Evolutionary conservation across 2,329 filamentous ascomycete genomes (phyloP).

Genomic region (Madurella mycetomatis): DNA sequence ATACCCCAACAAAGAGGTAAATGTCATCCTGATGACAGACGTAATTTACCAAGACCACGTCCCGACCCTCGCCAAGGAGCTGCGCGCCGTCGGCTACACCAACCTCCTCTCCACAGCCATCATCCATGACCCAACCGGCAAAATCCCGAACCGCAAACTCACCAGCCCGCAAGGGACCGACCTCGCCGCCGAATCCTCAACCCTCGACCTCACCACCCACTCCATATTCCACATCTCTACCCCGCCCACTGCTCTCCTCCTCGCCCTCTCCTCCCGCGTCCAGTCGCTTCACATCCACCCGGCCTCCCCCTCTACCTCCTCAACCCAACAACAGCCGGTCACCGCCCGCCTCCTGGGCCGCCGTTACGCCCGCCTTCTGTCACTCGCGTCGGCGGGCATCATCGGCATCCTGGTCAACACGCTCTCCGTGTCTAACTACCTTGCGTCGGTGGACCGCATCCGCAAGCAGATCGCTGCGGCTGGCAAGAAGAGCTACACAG

Average conservation of each 20-base stretch:
- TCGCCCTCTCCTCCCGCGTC: constrained; percentile 82
- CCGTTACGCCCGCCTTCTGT: constrained; percentile 81
- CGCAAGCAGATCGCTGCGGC: constrained; percentile 67
- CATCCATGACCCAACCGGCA: constrained; percentile 70
- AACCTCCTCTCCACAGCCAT: constrained; percentile 67
- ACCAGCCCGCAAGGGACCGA: constrained; percentile 21
- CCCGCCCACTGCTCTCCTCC: constrained; percentile 74
- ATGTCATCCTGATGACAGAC: constrained; percentile 80
- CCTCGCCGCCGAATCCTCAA: constrained; percentile 39
- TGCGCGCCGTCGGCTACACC: constrained; percentile 63
- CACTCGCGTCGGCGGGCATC: constrained; percentile 73
- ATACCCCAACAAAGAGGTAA: constrained; percentile 60
- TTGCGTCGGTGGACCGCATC: constrained; percentile 71
- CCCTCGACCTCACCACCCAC: constrained; percentile 57
- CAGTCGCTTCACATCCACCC: constrained; percentile 73
- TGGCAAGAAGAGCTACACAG: constrained; percentile 92
- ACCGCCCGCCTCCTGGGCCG: constrained; percentile 61
- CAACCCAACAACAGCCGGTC: constrained; percentile 48
- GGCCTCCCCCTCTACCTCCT: constrained; percentile 42
- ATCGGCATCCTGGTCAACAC: constrained; percentile 97
- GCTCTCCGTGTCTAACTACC: constrained; percentile 84
- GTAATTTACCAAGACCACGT: constrained; percentile 81
- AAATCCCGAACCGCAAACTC: constrained; percentile 78
- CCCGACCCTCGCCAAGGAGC: constrained; percentile 46
- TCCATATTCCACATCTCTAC: constrained; percentile 80